Percentiles rank a stretch among this genome's conserved stretches.
phyloP scores from a whole-genome alignment of 2,329 filamentous ascomycete species.

The Sporothrix variecibatus region DNA sequence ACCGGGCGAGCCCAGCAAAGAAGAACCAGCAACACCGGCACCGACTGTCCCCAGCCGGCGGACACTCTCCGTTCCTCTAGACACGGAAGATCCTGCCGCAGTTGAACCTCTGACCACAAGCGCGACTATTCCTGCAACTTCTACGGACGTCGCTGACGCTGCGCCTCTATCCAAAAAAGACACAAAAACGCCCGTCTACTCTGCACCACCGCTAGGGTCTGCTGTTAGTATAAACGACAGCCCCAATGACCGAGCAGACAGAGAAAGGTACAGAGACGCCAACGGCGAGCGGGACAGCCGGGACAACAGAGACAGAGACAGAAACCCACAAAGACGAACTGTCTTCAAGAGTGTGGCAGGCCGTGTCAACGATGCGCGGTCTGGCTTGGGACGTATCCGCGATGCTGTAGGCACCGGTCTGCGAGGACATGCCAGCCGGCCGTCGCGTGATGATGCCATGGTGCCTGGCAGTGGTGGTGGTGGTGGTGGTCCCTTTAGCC shows the following conservation, averaged over 20 bases:
- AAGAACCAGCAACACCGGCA: not conserved
- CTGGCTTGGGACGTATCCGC: constrained; percentile 81
- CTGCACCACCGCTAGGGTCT: constrained; percentile 48
- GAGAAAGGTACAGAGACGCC: not conserved
- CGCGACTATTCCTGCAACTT: not conserved
- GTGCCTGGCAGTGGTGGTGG: constrained; percentile 21
- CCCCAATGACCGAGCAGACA: constrained; percentile 42
- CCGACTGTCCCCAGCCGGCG: constrained; percentile 39
- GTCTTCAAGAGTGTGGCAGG: constrained; percentile 79
- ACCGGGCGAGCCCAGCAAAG: not conserved
- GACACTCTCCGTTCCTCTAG: constrained; percentile 49
- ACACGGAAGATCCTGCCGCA: constrained; percentile 15
- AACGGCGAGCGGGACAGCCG: not conserved
- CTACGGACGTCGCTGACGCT: not conserved
- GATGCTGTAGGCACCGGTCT: constrained; percentile 70
- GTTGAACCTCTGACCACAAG: not conserved
- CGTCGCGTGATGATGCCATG: constrained; percentile 59
- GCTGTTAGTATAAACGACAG: constrained; percentile 50
- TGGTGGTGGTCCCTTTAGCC: constrained; percentile 34
- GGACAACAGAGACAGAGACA: constrained; percentile 23
- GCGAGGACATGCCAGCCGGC: constrained; percentile 55
- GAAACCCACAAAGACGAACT: constrained; percentile 60
- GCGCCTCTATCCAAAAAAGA: constrained; percentile 44
- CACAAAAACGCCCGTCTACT: constrained; percentile 48
- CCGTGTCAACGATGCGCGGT: constrained; percentile 77